These are phyloP conservation scores for Niveomyces coronatus DNA, from an alignment of 2,329 filamentous ascomycete genomes.

Conservation along the genomic window DNA sequence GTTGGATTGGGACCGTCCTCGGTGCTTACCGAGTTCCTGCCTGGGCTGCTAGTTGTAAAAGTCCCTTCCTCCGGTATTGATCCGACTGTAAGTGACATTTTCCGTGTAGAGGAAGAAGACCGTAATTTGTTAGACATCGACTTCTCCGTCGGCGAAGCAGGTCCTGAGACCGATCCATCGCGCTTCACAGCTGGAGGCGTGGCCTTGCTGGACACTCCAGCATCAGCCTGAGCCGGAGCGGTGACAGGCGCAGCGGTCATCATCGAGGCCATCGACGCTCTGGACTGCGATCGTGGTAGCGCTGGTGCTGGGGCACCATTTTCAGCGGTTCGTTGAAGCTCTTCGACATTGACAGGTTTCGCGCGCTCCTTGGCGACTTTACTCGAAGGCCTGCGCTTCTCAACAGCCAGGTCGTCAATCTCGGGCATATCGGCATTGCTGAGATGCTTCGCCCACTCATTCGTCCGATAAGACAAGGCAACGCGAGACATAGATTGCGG, in stretches of 20 bases:
- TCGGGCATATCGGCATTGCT: constrained; percentile 64
- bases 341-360: constrained; percentile 52
- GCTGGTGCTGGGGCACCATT: constrained; percentile 31
- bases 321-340: constrained; percentile 53
- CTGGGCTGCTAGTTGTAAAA: neutral
- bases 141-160: constrained; percentile 4
- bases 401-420: constrained; percentile 46
- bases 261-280: constrained; percentile 15
- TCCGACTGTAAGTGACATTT: constrained; percentile 22
- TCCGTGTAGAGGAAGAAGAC: constrained; percentile 15
- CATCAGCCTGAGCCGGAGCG: neutral
- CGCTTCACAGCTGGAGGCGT: neutral
- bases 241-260: neutral
- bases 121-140: constrained; percentile 14
- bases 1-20: constrained; percentile 7
- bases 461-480: constrained; percentile 75
- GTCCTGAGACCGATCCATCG: neutral
- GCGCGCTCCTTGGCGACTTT: constrained; percentile 34
- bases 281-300: constrained; percentile 20
- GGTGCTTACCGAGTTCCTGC: no score
- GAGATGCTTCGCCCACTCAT: constrained; percentile 93
- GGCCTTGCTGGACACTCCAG: neutral
- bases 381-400: constrained; percentile 20
- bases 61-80: constrained; percentile 35
- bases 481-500: constrained; percentile 65